phyloP scores from a whole-genome alignment of 139 green algal genomes.

The Chlorella sp. region DNA sequence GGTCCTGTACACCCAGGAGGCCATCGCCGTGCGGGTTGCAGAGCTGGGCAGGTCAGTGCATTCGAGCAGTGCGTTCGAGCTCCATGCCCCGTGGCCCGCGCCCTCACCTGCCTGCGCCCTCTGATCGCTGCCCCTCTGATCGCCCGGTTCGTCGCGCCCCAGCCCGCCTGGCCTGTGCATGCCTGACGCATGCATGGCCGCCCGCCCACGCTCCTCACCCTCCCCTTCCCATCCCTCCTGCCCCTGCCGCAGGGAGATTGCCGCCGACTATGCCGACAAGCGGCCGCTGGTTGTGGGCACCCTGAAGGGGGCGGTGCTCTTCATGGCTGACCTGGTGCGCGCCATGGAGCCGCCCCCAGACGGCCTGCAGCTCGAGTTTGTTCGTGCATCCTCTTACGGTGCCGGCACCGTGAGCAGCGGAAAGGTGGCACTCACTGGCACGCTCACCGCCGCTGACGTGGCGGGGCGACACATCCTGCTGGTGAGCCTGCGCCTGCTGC shows the following conservation, averaged over 20 bases:
- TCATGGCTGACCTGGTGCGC: constrained; percentile 67
- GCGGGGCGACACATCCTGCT: constrained; percentile 65
- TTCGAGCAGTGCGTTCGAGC: neutral
- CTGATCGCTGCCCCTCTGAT: neutral
- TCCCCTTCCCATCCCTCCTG: neutral
- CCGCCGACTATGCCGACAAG: constrained; percentile 54
- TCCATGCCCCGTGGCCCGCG: neutral
- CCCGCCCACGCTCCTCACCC: neutral
- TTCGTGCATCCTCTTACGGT: constrained; percentile 58
- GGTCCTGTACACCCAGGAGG: constrained; percentile 48
- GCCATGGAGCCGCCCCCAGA: constrained; percentile 54
- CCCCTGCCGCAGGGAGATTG: constrained; percentile 45
- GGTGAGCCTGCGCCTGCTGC: constrained; percentile 37
- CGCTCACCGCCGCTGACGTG: constrained; percentile 31
- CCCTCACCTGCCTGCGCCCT: neutral
- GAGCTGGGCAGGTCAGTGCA: constrained; percentile 51
- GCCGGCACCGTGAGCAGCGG: constrained; percentile 38
- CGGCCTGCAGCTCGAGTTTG: constrained; percentile 65
- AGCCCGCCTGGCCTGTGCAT: neutral
- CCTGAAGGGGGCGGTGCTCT: constrained; percentile 69
- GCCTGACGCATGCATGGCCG: neutral
- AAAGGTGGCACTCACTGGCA: constrained; percentile 41
- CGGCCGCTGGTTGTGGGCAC: constrained; percentile 56
- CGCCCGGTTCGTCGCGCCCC: neutral
- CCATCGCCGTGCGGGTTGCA: constrained; percentile 38